Evolutionary conservation across 768 basidiomycete species (phyloP), one percentile per base, ranked within the genome.

Genomic region (Agaricus sinodeliciosus): DNA sequence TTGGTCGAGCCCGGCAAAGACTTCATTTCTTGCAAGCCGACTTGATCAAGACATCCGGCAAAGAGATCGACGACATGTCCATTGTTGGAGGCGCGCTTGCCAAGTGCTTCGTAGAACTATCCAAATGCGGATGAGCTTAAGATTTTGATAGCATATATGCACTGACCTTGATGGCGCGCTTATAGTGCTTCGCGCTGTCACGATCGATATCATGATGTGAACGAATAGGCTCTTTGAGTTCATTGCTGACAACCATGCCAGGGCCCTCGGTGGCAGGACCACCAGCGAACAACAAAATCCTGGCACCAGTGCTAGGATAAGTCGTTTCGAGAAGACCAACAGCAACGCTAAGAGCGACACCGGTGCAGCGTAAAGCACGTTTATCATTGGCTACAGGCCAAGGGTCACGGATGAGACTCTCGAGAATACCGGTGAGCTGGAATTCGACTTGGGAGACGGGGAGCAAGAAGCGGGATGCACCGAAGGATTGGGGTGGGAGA

Each of bases 131-230:
- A 5, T 27, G 9, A 8, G 6, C 1, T 4, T 18, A 34, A 35
- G 31, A 15, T 37, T 13, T 1, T 12, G 7, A 11, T 18, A 25
- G 13, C 12, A 18, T 18, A 35, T 37, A 15, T 9, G 61, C 74
- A 12, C 51, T 46, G 56, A 94, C 95, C 84, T 98, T 99, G 57
- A 84, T 81, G 12, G 96, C 93, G 42, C 93, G 86, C 72, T 97
- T 98, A 75, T 87, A 98, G 65, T 99, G 94, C 69, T 97, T 98
- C 41, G 87, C 94, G 57, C 83, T 88, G 67, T 99, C 96, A 16
- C 93, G 79, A 63, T 99, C 96, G 61, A 98, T 98, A 63, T 99
- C 96, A 71, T 98, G 95, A 66, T 99, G 96, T 7, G 94, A 96
- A 49, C 96, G 87, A 57, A 99, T 98, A 2, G 94, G 93, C 63